phyloP scores from a whole-genome alignment of 2,329 filamentous ascomycete species.

The Alternaria hordeiaustralica region DNA sequence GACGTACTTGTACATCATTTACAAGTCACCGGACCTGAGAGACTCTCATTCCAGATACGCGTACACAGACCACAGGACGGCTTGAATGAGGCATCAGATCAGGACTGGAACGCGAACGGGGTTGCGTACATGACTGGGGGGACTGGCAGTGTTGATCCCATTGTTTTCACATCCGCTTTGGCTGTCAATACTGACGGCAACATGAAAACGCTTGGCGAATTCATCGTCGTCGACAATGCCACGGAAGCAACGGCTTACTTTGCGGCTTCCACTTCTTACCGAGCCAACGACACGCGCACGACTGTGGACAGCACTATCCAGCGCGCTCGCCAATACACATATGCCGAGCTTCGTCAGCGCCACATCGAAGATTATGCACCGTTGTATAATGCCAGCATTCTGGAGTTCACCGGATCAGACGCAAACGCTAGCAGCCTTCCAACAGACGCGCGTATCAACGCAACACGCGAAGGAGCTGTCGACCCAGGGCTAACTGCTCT shows the following conservation, averaged over 20 bases:
- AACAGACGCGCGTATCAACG: conserved; percentile 5
- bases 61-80: conserved; percentile 9
- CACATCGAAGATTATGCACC: conserved; percentile 44
- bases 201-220: conserved; percentile 4
- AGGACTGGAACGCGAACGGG: conserved; percentile 6
- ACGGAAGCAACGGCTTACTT: conserved; percentile 47
- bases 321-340: conserved; percentile 21
- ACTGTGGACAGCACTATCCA: conserved; percentile 33
- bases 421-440: not conserved
- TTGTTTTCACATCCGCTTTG: conserved; percentile 5
- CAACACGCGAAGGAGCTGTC: not conserved
- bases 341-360: conserved; percentile 30
- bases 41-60: conserved; percentile 7
- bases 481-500: conserved; percentile 35
- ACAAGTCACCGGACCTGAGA: not conserved
- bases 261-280: conserved; percentile 52
- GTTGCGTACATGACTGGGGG: conserved; percentile 9
- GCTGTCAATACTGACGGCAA: conserved; percentile 5
- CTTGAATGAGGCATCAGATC: conserved; percentile 3
- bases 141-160: conserved; percentile 1
- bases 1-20: conserved; percentile 17
- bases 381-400: conserved; percentile 11
- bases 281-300: conserved; percentile 34
- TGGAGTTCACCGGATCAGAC: not conserved
- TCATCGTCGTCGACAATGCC: conserved; percentile 32